Evolutionary conservation across 306 rosid genomes (phyloP).

Genomic region (Inga oerstediana): DNA sequence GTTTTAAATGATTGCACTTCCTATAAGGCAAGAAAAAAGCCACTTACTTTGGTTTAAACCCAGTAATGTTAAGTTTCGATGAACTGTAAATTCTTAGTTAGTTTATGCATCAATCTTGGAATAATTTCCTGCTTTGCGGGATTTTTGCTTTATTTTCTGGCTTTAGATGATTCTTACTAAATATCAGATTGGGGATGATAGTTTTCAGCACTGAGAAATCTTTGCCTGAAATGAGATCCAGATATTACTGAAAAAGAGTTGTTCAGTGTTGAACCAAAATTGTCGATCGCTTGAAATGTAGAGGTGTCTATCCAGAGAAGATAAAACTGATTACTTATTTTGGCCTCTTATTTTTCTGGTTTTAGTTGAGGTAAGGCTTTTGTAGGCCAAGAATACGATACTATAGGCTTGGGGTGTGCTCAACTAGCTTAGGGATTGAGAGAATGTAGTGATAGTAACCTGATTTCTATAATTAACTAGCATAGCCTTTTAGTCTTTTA

Average conservation of each 20-base stretch:
- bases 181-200: not conserved
- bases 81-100: not conserved
- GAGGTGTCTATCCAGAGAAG: not conserved
- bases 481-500: not conserved
- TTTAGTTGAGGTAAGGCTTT: not conserved
- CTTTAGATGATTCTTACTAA: not conserved
- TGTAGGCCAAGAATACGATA: constrained; percentile 2
- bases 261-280: not conserved
- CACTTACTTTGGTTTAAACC: not conserved
- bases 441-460: not conserved
- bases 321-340: not conserved
- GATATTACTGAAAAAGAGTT: not conserved
- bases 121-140: not conserved
- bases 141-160: constrained; percentile 13
- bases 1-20: not conserved
- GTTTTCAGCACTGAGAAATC: not conserved
- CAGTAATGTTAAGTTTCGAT: not conserved
- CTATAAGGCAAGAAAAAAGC: not conserved
- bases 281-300: constrained; percentile 13
- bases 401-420: not conserved
- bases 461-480: constrained; percentile 1
- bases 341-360: constrained; percentile 1
- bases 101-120: constrained; percentile 7
- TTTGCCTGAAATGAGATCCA: not conserved
- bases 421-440: not conserved